A percentile compares a stretch with the other conserved stretches of the same genome.
These are phyloP conservation scores for Amanita bisporigera DNA, from an alignment of 1,284 basidiomycete genomes.

Conservation along the genomic window DNA sequence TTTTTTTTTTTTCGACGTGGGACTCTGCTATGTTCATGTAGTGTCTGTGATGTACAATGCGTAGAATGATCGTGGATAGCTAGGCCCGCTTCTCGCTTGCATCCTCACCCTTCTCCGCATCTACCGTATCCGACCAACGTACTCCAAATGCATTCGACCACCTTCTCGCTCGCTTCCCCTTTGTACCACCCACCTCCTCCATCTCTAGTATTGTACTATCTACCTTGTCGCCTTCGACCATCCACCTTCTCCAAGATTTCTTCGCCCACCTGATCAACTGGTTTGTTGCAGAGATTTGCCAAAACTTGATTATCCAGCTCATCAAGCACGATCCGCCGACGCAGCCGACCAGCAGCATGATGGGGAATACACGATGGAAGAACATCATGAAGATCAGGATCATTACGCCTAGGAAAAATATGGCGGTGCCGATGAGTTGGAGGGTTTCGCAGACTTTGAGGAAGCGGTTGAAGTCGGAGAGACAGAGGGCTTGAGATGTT, in stretches of 20 bases:
- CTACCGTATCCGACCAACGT: background rate
- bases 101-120: background rate
- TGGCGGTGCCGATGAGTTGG: slow-evolving; percentile 4
- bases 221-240: background rate
- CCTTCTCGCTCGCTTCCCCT: background rate
- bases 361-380: background rate
- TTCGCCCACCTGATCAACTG: background rate
- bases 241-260: background rate
- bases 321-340: background rate
- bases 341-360: slow-evolving; percentile 2
- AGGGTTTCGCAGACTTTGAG: slow-evolving; percentile 7
- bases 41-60: background rate
- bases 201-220: background rate
- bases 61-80: background rate
- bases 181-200: background rate
- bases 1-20: no score
- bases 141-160: background rate
- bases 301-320: slow-evolving; percentile 1
- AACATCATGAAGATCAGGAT: slow-evolving; percentile 12
- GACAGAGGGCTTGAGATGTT: background rate
- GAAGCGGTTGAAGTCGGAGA: slow-evolving; percentile 1
- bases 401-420: slow-evolving; percentile 4
- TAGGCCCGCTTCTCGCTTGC: background rate
- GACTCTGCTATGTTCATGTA: no score
- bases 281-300: slow-evolving; percentile 1